phyloP scores from a whole-genome alignment of 495 filamentous ascomycete genomes.

The Polyplosphaeria fusca region DNA sequence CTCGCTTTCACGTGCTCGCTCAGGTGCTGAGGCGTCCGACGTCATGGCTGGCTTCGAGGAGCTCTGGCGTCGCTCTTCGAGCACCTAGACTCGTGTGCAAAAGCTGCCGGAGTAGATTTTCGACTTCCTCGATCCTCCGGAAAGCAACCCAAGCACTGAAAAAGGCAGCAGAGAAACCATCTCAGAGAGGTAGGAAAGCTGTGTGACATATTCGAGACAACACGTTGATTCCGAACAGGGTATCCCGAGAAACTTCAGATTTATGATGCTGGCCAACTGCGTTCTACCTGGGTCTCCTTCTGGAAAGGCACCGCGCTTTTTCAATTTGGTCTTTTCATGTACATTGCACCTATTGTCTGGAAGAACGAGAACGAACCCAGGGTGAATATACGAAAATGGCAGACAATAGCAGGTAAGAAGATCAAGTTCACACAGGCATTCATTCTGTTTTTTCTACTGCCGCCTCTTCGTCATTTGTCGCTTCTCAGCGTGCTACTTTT shows the following conservation, averaged over 20 bases:
- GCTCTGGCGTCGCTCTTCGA: not conserved
- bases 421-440: not conserved
- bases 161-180: not conserved
- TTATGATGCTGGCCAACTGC: conserved; percentile 25
- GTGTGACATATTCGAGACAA: no score
- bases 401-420: conserved; percentile 12
- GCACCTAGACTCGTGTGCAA: conserved; percentile 9
- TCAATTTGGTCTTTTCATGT: conserved; percentile 7
- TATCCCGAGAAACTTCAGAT: conserved; percentile 14
- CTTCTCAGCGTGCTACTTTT: not conserved
- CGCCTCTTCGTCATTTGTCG: not conserved
- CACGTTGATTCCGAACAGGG: not conserved
- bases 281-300: conserved; percentile 11
- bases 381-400: not conserved
- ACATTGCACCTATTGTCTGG: conserved; percentile 7
- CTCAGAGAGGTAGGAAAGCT: no score
- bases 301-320: conserved; percentile 22
- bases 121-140: conserved; percentile 18
- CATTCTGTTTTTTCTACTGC: not conserved
- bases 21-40: conserved; percentile 5
- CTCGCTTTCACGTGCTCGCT: conserved; percentile 11
- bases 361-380: conserved; percentile 22
- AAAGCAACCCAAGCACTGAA: not conserved
- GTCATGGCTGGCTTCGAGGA: not conserved
- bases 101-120: conserved; percentile 15